A percentile compares a stretch with the other conserved stretches of the same genome.
phyloP scores from a whole-genome alignment of 2,329 filamentous ascomycete genomes.

The Arthrobotrys musiformis region DNA sequence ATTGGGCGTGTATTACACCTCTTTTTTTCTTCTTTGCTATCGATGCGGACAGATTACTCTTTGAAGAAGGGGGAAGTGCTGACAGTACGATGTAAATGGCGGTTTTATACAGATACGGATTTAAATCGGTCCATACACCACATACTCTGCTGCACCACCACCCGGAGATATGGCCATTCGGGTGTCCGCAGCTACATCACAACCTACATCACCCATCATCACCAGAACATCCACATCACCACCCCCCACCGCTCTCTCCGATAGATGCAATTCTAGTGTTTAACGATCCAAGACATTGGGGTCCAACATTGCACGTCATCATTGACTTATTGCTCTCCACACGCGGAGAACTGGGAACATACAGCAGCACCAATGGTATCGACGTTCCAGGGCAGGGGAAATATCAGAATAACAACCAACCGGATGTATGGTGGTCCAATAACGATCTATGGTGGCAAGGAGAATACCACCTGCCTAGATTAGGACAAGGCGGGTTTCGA shows the following conservation, averaged over 20 bases:
- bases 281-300: conserved; percentile 97
- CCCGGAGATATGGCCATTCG: conserved; percentile 53
- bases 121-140: conserved; percentile 46
- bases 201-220: conserved; percentile 39
- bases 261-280: conserved; percentile 93
- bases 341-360: conserved; percentile 81
- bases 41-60: conserved; percentile 59
- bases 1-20: conserved; percentile 15
- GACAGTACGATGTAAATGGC: neutral
- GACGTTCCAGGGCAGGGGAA: conserved; percentile 63
- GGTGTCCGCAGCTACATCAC: conserved; percentile 31
- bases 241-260: conserved; percentile 12
- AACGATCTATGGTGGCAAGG: conserved; percentile 91
- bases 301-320: conserved; percentile 85
- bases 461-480: conserved; percentile 81
- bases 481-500: conserved; percentile 92
- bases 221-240: conserved; percentile 1
- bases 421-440: conserved; percentile 86
- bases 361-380: conserved; percentile 76
- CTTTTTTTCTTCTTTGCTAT: no score
- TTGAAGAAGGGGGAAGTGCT: neutral
- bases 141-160: conserved; percentile 41
- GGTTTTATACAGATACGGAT: conserved; percentile 31
- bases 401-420: conserved; percentile 85
- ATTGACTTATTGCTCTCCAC: conserved; percentile 83